phyloP scores from a whole-genome alignment of 2,329 filamentous ascomycete genomes.

The Nemania sp. region DNA sequence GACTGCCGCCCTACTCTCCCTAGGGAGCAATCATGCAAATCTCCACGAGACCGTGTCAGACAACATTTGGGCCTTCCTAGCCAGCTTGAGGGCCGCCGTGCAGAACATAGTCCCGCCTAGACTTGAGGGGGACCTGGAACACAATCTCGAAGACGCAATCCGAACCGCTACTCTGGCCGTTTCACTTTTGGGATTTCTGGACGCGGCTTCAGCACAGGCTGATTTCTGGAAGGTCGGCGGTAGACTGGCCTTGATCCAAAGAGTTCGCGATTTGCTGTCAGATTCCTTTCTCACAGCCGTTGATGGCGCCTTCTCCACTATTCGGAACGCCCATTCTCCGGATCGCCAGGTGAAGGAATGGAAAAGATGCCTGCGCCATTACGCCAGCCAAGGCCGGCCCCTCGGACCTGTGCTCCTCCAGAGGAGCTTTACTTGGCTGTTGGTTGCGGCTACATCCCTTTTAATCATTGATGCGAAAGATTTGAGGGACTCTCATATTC shows the following conservation, averaged over 20 bases:
- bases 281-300: slow-evolving; percentile 84
- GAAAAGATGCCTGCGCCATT: slow-evolving; percentile 84
- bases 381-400: slow-evolving; percentile 77
- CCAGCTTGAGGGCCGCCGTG: slow-evolving; percentile 68
- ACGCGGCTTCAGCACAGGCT: slow-evolving; percentile 76
- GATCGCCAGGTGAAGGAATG: slow-evolving; percentile 76
- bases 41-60: slow-evolving; percentile 69
- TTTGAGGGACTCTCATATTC: slow-evolving; percentile 65
- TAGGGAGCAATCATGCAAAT: slow-evolving; percentile 73
- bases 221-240: slow-evolving; percentile 81
- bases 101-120: slow-evolving; percentile 58
- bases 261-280: slow-evolving; percentile 74
- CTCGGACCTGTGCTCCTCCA: slow-evolving; percentile 91
- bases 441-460: slow-evolving; percentile 78
- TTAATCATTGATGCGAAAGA: slow-evolving; percentile 66
- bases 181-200: slow-evolving; percentile 87
- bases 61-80: slow-evolving; percentile 73
- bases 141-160: slow-evolving; percentile 68
- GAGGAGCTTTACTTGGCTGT: slow-evolving; percentile 82
- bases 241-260: slow-evolving; percentile 72
- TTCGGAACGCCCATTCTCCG: slow-evolving; percentile 75
- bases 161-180: slow-evolving; percentile 76
- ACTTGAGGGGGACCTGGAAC: slow-evolving; percentile 59
- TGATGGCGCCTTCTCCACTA: slow-evolving; percentile 87
- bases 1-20: slow-evolving; percentile 76